Percentiles rank a stretch among this genome's conserved stretches.
Evolutionary conservation across 169 alveolate species (phyloP).

Genomic region (Theileria orientalis): DNA sequence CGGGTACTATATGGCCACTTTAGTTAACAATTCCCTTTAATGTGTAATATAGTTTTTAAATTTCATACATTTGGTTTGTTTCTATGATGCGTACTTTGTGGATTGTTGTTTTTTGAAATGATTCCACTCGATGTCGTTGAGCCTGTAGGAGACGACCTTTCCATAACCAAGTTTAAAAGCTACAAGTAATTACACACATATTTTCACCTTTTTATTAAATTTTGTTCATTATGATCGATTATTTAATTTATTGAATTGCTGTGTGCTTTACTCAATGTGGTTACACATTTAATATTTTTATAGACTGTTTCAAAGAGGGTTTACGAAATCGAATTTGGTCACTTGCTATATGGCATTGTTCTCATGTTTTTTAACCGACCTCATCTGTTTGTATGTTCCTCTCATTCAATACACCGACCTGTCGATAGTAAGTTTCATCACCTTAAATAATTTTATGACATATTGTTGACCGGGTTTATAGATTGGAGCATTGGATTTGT

Average conservation of each 20-base stretch:
- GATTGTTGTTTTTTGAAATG: background rate
- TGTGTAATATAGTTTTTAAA: background rate
- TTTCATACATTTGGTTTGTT: background rate
- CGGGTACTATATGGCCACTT: conserved; percentile 89
- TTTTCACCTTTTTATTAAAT: background rate
- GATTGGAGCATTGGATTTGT: conserved; percentile 1
- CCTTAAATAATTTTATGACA: no score
- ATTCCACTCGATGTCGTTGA: conserved; percentile 10
- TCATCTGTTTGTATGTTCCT: conserved; percentile 14
- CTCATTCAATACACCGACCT: conserved; percentile 39
- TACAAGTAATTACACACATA: background rate
- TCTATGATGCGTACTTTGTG: background rate
- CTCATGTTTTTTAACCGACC: conserved; percentile 30
- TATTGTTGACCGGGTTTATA: background rate
- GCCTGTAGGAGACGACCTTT: background rate
- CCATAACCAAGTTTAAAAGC: background rate
- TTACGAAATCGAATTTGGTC: background rate
- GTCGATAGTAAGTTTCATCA: conserved; percentile 20
- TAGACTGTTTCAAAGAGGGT: conserved; percentile 7
- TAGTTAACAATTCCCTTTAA: conserved; percentile 23
- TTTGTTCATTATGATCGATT: background rate
- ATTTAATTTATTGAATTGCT: no score
- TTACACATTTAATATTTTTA: background rate
- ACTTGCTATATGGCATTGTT: conserved; percentile 30
- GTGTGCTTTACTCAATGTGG: no score